Evolutionary conservation across 1,284 basidiomycete genomes (phyloP).

Genomic region (Cronartium quercuum): DNA sequence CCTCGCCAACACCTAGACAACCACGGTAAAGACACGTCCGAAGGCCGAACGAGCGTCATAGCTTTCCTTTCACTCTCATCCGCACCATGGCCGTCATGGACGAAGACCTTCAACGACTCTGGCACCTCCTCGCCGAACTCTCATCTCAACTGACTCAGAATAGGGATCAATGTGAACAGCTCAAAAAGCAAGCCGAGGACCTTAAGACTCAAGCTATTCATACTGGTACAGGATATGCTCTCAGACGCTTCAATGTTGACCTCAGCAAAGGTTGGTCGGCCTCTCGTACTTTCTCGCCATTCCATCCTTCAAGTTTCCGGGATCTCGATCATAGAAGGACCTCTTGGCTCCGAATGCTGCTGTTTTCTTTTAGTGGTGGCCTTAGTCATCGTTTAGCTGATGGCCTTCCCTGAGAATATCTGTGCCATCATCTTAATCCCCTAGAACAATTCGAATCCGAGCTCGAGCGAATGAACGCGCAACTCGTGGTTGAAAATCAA

Average conservation of each 20-base stretch:
- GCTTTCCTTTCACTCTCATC: background rate
- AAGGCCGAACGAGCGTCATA: background rate
- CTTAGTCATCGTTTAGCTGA: background rate
- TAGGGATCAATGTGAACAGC: slow-evolving; percentile 64
- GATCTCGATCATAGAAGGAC: background rate
- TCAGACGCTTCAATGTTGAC: slow-evolving; percentile 88
- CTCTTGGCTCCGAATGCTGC: background rate
- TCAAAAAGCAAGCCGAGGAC: slow-evolving; percentile 67
- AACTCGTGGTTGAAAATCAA: slow-evolving; percentile 89
- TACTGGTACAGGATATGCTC: slow-evolving; percentile 67
- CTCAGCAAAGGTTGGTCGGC: slow-evolving; percentile 67
- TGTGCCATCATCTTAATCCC: slow-evolving; percentile 3
- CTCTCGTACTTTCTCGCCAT: background rate
- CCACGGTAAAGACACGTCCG: no score
- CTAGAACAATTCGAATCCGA: slow-evolving; percentile 87
- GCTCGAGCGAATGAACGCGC: slow-evolving; percentile 79
- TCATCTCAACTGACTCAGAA: slow-evolving; percentile 80
- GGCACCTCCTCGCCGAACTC: slow-evolving; percentile 72
- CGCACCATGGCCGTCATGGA: slow-evolving; percentile 52
- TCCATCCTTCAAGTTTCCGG: background rate
- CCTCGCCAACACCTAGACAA: no score
- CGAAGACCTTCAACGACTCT: slow-evolving; percentile 64
- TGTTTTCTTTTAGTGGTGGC: no score
- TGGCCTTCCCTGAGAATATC: background rate
- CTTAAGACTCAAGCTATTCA: slow-evolving; percentile 81